Base-by-base conservation (phyloP, 73 alveolate genomes). In the Paramecium sonneborni region DNA sequence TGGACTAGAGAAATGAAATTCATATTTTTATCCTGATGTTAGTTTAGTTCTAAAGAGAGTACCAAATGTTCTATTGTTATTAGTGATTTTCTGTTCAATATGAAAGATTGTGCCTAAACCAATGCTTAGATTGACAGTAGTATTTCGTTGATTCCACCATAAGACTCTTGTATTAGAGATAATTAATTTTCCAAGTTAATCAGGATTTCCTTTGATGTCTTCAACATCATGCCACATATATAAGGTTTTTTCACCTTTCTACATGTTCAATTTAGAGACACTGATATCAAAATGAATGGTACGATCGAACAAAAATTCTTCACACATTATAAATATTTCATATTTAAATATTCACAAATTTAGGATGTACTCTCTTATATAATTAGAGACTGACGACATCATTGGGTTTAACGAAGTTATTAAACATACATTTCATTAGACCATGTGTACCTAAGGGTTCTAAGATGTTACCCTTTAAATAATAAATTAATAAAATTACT, bases 361-460 rank as follows among this genome's bases (percentile, higher is more conserved):
- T 68, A 20, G 99, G 99, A 87, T 91, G 98, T 44, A 97, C 96
- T 96, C 99, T 93, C 93, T 97, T 98, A 90, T 96, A 98, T 35
- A 98, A 92, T 57, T 97, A 96, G 96, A 98, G 92, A 92, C 99
- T 97, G 37, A 98, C 97, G 57, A 99, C 97, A 93, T 98, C 99
- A 86, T 95, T 94, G 37, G 98, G 98, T 95, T 97, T 97, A 46
- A 99, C 96, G 91, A 92, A 97, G 85, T 98, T 99, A 86, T 97
- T 98, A 94, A 99, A 99, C 92, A 95, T 92, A 84, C 99, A 98
- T 93, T 99, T 99, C 99, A 99, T 98, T 93, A 96, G 94, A 34
- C 99, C 99, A 89, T 99, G 99, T 14, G 99, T 99, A 14, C 99
- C 99, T 57, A 99, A 96, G 57, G 99, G 95, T 92, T 97, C 99